Evolutionary conservation across 495 filamentous ascomycete species (phyloP), one percentile per base, ranked within the genome.

Genomic region (Aspergillus egyptiacus): DNA sequence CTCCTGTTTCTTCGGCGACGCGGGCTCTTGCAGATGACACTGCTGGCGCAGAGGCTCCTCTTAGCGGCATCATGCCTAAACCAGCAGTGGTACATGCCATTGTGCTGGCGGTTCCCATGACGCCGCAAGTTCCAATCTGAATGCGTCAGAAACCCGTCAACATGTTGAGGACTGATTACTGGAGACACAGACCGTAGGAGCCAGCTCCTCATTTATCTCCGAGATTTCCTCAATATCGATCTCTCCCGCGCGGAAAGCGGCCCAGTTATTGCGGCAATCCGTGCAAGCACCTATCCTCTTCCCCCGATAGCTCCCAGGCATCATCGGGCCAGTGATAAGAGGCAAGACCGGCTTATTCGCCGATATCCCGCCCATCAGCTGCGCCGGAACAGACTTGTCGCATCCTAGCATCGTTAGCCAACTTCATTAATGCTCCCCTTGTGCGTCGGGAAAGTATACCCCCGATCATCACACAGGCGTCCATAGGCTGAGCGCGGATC

Each of bases 41-140:
- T 3, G 83, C 83, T 0, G 83, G 78, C 6, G 82, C 77, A 13
- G 81, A 72, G 19, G 83, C 83, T 9, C 76, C 72, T 43, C 70
- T 65, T 5, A 84, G 68, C 6, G 80, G 80, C 73, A 85, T 84
- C 58, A 86, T 67, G 17, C 83, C 82, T 1, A 86, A 68, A 0
- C 72, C 82, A 14, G 74, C 80, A 17, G 78, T 74, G 7, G 85
- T 62, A 48, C 82, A 86, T 2, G 82, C 81, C 81, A 86, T 86
- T 18, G 82, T 86, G 36, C 75, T 80, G 6, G 82, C 82, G 8
- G 82, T 86, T 10, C 82, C 82, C 81, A 84, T 84, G 2, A 85
- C 82, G 18, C 82, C 82, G 55, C 82, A 85, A 8, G 82, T 85
- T 18, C 82, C 82, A 5, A 73, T 73, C 79, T 83, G 49, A 24